Conservation (phyloP, 2,329 filamentous ascomycete genomes). For the Lasiodiplodia citricola region DNA sequence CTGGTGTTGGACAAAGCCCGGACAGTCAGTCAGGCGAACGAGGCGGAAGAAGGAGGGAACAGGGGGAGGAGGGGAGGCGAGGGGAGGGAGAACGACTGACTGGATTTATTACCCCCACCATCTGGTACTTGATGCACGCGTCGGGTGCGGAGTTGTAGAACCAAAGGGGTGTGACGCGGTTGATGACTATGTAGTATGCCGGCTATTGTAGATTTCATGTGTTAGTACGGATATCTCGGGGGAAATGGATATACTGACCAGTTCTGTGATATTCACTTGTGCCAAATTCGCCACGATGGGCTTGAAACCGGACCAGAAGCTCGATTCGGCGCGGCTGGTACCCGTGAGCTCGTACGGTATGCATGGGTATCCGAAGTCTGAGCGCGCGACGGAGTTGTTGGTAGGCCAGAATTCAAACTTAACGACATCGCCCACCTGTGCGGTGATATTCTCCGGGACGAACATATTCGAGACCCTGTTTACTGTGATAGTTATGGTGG, state of each 20-base stretch:
- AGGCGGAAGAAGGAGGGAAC: neutral
- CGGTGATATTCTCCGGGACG: neutral
- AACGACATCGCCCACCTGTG: constrained; percentile 34
- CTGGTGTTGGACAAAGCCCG: neutral
- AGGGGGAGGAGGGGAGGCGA: neutral
- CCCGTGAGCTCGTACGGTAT: neutral
- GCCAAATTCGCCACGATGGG: constrained; percentile 15
- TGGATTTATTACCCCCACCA: constrained; percentile 79
- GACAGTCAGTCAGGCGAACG: neutral
- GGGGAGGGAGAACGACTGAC: constrained; percentile 44
- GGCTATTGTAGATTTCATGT: neutral
- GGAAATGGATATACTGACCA: neutral
- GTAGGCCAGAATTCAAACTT: constrained; percentile 49
- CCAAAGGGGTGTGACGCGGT: constrained; percentile 42
- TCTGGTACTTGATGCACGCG: constrained; percentile 68
- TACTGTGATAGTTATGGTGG: constrained; percentile 14
- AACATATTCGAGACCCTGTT: constrained; percentile 1
- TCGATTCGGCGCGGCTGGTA: neutral
- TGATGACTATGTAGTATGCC: constrained; percentile 33
- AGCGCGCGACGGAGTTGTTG: constrained; percentile 51
- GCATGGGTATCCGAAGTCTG: constrained; percentile 45
- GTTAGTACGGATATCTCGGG: neutral
- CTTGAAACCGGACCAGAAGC: constrained; percentile 23
- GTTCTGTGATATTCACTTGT: neutral
- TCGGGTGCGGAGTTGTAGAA: constrained; percentile 60